Evolutionary conservation across 2,329 filamentous ascomycete species (phyloP), one percentile per base, ranked within the genome.

Genomic region (Apiospora saccharicola): DNA sequence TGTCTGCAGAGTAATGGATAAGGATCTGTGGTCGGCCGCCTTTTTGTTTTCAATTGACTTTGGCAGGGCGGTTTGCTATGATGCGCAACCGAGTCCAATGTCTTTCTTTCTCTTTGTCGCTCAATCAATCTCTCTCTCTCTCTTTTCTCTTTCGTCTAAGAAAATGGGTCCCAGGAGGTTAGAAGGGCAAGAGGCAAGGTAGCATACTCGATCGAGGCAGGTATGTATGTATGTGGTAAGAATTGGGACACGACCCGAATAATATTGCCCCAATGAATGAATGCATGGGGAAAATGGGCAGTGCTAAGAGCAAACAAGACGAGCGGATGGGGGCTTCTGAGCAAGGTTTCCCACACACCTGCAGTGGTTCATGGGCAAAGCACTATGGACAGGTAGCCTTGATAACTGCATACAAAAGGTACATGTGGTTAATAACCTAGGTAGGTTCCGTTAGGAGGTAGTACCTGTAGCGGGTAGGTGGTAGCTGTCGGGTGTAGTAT

Each of bases 181-280:
- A 64, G 57, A 64, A 64, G 34, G 57, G 22, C 57, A 64, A n/a
- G 57, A 64, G 57, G 57, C 57, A 41, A 57, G 30, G 37, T 44
- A 71, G 43, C 53, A 71, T 71, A 71, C 53, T 64, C 34, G 57
- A 64, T 71, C 41, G 41, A 68, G 53, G 46, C 26, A 46, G 12
- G 69, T 68, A 64, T 47, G 47, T 68, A 69, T 44, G 67, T 68
- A 67, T 68, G 41, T 67, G 37, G 26, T 61, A 61, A 61, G 53
- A 61, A 61, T 61, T 61, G 53, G 53, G 26, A 34, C 26, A 61
- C 37, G 57, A 64, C 57, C 53, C 57, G 57, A 64, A 64, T 34
- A 64, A 64, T 64, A 37, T 41, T 34, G 57, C 34, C 57, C 57
- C 57, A 41, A 64, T 64, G 30, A 41, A 64, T 41, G 57, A 41